phyloP scores from a whole-genome alignment of 768 basidiomycete species.

The Leccinum disarticulatum region DNA sequence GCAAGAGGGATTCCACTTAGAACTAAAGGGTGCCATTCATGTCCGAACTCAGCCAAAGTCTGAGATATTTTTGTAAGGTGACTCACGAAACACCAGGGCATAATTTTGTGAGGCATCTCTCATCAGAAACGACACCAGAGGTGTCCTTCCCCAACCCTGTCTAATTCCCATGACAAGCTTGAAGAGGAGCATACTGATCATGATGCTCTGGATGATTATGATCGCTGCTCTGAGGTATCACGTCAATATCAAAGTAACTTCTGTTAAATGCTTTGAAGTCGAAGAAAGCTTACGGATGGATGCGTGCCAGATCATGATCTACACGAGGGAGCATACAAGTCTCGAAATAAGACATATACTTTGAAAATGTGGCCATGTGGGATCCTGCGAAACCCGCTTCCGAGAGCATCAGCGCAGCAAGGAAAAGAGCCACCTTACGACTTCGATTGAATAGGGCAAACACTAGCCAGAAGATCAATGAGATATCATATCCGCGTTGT shows the following conservation, averaged over 20 bases:
- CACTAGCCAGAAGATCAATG: slow-evolving; percentile 6
- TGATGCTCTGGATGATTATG: slow-evolving; percentile 36
- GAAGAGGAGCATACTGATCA: slow-evolving; percentile 39
- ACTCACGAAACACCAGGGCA: slow-evolving; percentile 39
- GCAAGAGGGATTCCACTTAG: background rate
- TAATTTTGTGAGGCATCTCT: slow-evolving; percentile 49
- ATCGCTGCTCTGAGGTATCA: slow-evolving; percentile 8
- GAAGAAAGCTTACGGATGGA: slow-evolving; percentile 19
- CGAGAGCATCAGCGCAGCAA: slow-evolving; percentile 12
- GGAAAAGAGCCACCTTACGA: slow-evolving; percentile 22
- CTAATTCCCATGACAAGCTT: slow-evolving; percentile 38
- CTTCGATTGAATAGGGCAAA: slow-evolving; percentile 37
- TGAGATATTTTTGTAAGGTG: background rate
- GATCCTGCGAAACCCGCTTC: slow-evolving; percentile 17
- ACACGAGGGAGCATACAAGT: slow-evolving; percentile 27
- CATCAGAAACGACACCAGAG: slow-evolving; percentile 40
- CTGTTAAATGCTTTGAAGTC: background rate
- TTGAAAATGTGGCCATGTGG: slow-evolving; percentile 21
- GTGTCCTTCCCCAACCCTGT: slow-evolving; percentile 42
- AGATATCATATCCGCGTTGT: background rate
- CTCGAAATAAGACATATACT: slow-evolving; percentile 2
- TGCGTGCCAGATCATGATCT: background rate
- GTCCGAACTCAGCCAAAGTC: background rate
- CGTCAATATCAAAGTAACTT: background rate
- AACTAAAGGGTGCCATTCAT: slow-evolving; percentile 1